These are phyloP conservation scores for Ustilago trichophora DNA, from an alignment of 1,284 basidiomycete species.

Conservation along the genomic window DNA sequence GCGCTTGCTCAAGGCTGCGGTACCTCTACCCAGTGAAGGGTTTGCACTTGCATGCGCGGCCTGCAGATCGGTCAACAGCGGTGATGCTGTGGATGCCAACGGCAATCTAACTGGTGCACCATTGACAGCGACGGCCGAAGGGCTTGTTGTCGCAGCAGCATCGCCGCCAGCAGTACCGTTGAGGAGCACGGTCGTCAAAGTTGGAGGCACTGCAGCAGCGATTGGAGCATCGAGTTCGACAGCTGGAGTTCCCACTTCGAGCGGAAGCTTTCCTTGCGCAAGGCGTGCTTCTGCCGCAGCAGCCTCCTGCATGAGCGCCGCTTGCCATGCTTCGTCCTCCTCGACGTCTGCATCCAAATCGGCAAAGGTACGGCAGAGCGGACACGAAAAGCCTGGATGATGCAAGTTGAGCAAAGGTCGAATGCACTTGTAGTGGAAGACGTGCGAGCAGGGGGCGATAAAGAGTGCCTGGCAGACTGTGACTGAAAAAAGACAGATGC, in stretches of 20 bases:
- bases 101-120: neutral
- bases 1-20: constrained; percentile 26
- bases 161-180: too few species aligned
- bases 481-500: constrained; percentile 79
- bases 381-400: constrained; percentile 93
- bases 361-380: constrained; percentile 83
- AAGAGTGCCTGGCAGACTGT: constrained; percentile 95
- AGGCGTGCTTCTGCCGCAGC: constrained; percentile 31
- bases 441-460: constrained; percentile 85
- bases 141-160: neutral
- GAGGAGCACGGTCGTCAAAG: constrained; percentile 10
- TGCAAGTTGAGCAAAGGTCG: constrained; percentile 84
- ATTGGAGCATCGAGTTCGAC: constrained; percentile 46
- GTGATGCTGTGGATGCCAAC: neutral
- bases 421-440: constrained; percentile 99
- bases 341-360: constrained; percentile 97
- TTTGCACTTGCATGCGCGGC: constrained; percentile 8
- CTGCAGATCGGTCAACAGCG: constrained; percentile 7
- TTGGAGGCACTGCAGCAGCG: constrained; percentile 7
- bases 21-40: constrained; percentile 11
- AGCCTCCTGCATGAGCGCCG: constrained; percentile 51
- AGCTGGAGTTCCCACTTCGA: constrained; percentile 42
- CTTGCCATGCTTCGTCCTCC: constrained; percentile 65
- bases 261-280: constrained; percentile 38
- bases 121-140: neutral